Percentiles rank a stretch among this genome's conserved stretches.
Evolutionary conservation across 495 filamentous ascomycete species (phyloP).

Genomic region (Aspergillus saccharolyticus): DNA sequence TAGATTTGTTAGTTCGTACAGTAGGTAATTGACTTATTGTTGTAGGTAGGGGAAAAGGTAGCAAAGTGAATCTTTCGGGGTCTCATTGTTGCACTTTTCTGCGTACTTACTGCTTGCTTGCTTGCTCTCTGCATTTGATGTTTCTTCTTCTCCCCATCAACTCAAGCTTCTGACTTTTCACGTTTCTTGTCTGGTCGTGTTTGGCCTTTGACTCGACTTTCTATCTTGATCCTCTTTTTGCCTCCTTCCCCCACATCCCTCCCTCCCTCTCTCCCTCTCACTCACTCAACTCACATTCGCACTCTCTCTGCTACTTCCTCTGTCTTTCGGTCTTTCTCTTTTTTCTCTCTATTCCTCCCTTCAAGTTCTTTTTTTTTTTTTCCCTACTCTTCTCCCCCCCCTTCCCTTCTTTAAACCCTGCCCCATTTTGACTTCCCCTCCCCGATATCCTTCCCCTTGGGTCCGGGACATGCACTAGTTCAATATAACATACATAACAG

Average conservation of each 20-base stretch:
- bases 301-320: conserved; percentile 8
- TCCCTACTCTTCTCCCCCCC: not conserved
- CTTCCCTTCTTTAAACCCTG: not conserved
- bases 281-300: conserved; percentile 9
- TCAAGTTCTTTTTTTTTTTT: not conserved
- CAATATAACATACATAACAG: not conserved
- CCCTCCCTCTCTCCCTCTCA: conserved; percentile 6
- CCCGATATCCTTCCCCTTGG: not conserved
- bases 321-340: conserved; percentile 4
- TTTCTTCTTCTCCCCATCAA: conserved; percentile 16
- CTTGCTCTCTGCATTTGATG: no score
- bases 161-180: conserved; percentile 20
- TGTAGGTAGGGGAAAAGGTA: no score
- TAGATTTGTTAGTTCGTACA: no score
- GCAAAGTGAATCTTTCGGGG: conserved; percentile 22
- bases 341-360: not conserved
- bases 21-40: no score
- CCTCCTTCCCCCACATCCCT: conserved; percentile 7
- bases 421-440: conserved; percentile 1
- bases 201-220: conserved; percentile 16
- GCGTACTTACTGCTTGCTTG: conserved; percentile 10
- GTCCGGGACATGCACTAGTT: not conserved
- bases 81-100: conserved; percentile 19
- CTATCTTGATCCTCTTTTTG: conserved; percentile 11
- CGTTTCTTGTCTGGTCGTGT: conserved; percentile 18